Conservation (phyloP, 2,329 filamentous ascomycete species). For the Diaporthe ampelina region DNA sequence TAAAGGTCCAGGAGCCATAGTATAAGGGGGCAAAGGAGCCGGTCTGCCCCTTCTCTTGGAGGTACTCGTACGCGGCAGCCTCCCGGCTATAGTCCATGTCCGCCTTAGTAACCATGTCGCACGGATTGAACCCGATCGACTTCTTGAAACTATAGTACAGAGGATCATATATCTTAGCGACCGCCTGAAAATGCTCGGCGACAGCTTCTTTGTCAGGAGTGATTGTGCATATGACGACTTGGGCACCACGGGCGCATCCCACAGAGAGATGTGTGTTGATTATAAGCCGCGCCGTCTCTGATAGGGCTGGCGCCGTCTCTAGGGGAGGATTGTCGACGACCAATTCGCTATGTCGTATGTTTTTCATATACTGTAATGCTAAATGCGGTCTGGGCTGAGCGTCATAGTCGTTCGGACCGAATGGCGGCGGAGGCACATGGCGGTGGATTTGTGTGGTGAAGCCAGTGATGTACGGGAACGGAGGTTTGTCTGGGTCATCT, state of each 20-base stretch:
- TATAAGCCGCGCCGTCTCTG: background rate
- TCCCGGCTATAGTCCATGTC: constrained; percentile 16
- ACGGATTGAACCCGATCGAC: background rate
- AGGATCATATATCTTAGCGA: constrained; percentile 16
- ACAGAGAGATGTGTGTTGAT: background rate
- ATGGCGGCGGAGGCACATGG: background rate
- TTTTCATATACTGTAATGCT: background rate
- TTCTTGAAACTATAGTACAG: background rate
- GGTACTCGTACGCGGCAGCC: constrained; percentile 4
- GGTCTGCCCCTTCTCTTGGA: background rate
- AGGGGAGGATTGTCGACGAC: constrained; percentile 9
- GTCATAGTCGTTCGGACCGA: background rate
- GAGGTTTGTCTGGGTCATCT: background rate
- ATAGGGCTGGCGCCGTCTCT: background rate
- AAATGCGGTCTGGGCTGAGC: background rate
- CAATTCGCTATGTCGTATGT: background rate
- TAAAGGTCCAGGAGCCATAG: constrained; percentile 3
- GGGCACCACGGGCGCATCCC: background rate
- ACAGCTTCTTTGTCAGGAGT: background rate
- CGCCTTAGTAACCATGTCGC: background rate
- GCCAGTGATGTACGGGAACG: background rate
- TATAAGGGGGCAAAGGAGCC: background rate
- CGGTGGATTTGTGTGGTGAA: background rate
- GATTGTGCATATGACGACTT: constrained; percentile 1
- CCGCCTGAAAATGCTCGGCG: background rate